phyloP scores from a whole-genome alignment of 805 yeast genomes.

The Kuraishia hungarica region DNA sequence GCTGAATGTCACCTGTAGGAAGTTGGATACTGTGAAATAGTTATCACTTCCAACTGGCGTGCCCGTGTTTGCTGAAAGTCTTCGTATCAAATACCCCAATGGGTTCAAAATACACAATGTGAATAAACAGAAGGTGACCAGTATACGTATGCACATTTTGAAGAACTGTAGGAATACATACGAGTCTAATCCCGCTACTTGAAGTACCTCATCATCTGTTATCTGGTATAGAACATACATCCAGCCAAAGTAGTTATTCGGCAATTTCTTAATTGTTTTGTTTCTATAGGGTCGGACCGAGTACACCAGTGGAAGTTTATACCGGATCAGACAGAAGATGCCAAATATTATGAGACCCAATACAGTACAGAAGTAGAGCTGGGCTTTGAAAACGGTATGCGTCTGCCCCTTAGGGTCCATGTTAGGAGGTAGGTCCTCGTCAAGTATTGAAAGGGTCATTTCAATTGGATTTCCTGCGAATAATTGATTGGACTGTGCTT shows the following conservation, averaged over 20 bases:
- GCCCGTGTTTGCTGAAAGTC: slow-evolving; percentile 27
- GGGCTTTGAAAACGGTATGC: slow-evolving; percentile 51
- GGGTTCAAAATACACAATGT: slow-evolving; percentile 45
- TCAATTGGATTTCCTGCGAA: too few relatives aligned
- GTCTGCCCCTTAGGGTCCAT: slow-evolving; percentile 32
- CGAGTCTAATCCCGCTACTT: slow-evolving; percentile 51
- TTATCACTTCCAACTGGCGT: slow-evolving; percentile 27
- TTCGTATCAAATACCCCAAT: slow-evolving; percentile 32
- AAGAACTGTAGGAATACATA: slow-evolving; percentile 51
- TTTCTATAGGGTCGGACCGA: slow-evolving; percentile 45
- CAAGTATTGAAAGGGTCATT: neutral
- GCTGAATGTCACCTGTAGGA: slow-evolving; percentile 31
- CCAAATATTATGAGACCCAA: slow-evolving; percentile 38
- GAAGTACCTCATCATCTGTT: slow-evolving; percentile 41
- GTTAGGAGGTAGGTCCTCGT: slow-evolving; percentile 26
- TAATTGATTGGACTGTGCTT: too few relatives aligned
- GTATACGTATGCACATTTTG: slow-evolving; percentile 42
- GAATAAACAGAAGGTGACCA: slow-evolving; percentile 33
- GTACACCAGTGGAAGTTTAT: slow-evolving; percentile 48
- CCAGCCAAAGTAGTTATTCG: slow-evolving; percentile 45
- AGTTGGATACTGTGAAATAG: neutral
- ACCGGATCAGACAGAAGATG: slow-evolving; percentile 41
- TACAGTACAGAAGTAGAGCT: slow-evolving; percentile 37
- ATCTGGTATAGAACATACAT: slow-evolving; percentile 35
- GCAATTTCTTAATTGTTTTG: slow-evolving; percentile 33